Conservation (phyloP, 1,139 yeast species). For the Diutina neorugosa region DNA sequence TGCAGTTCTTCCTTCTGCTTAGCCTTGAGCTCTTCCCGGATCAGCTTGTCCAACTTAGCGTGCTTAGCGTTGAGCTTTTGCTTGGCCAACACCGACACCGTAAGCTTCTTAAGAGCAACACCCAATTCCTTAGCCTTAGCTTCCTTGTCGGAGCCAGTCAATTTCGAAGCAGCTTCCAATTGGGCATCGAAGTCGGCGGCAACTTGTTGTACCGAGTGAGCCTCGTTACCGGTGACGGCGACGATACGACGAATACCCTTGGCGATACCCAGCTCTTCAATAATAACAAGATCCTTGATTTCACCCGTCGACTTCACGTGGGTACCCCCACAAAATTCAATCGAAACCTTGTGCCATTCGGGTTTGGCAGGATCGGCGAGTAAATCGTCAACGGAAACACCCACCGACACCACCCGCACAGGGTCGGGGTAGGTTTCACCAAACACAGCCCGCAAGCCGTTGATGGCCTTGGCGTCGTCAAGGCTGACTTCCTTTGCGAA, state of each 20-base stretch:
- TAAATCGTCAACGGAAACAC: slow-evolving; percentile 77
- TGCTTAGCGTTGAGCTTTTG: slow-evolving; percentile 64
- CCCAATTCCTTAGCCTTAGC: slow-evolving; percentile 71
- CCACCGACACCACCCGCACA: slow-evolving; percentile 93
- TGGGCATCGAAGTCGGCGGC: slow-evolving; percentile 60
- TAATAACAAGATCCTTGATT: slow-evolving; percentile 76
- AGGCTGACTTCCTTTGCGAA: slow-evolving; percentile 76
- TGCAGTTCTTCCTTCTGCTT: slow-evolving; percentile 83
- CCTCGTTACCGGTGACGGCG: slow-evolving; percentile 89
- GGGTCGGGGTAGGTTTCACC: slow-evolving; percentile 99
- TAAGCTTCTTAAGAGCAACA: slow-evolving; percentile 68
- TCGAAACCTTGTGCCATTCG: slow-evolving; percentile 67
- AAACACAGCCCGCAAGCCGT: slow-evolving; percentile 91
- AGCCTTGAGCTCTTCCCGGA: slow-evolving; percentile 77
- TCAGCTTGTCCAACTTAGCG: slow-evolving; percentile 67
- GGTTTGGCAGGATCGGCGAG: slow-evolving; percentile 54
- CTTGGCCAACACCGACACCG: slow-evolving; percentile 75
- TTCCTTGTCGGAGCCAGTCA: slow-evolving; percentile 64
- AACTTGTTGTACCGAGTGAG: slow-evolving; percentile 76
- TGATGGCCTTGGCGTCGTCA: slow-evolving; percentile 56
- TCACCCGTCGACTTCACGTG: slow-evolving; percentile 90
- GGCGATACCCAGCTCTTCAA: slow-evolving; percentile 96
- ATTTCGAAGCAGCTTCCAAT: slow-evolving; percentile 43
- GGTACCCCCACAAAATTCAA: slow-evolving; percentile 99
- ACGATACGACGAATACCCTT: slow-evolving; percentile 97